Conservation (phyloP, 2,329 filamentous ascomycete species). For the Pyrenophora tritici-repentis region DNA sequence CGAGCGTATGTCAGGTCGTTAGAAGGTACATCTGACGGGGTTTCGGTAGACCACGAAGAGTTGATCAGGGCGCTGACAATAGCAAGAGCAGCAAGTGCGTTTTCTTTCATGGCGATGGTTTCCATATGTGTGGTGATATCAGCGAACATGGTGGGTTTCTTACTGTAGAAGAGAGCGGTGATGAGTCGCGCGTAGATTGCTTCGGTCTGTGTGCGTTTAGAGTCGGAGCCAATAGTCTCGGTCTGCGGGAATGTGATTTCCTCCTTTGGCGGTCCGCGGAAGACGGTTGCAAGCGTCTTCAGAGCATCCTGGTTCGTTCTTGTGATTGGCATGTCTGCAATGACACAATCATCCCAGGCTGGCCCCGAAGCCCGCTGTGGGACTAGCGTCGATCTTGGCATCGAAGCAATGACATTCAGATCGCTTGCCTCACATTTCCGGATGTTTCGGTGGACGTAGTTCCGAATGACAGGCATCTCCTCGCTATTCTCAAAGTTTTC, state of each 20-base stretch:
- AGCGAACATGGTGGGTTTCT: conserved; percentile 58
- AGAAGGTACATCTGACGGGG: conserved; percentile 51
- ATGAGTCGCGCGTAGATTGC: conserved; percentile 59
- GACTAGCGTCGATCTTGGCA: conserved; percentile 60
- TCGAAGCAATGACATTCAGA: conserved; percentile 61
- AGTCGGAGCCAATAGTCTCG: conserved; percentile 27
- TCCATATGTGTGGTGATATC: conserved; percentile 60
- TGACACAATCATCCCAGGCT: conserved; percentile 43
- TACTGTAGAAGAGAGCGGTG: conserved; percentile 59
- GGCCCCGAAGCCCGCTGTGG: conserved; percentile 49
- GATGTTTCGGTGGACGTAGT: conserved; percentile 55
- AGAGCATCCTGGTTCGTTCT: conserved; percentile 60
- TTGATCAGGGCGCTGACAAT: conserved; percentile 59
- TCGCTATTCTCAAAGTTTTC: conserved; percentile 58
- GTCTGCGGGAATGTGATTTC: conserved; percentile 45
- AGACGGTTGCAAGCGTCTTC: conserved; percentile 60
- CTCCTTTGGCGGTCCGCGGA: conserved; percentile 57
- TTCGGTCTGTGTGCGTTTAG: conserved; percentile 51
- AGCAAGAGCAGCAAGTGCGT: conserved; percentile 59
- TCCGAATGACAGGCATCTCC: conserved; percentile 53
- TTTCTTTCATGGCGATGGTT: conserved; percentile 61
- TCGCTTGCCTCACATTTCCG: conserved; percentile 61
- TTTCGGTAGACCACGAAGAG: conserved; percentile 57
- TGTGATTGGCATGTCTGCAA: conserved; percentile 58
- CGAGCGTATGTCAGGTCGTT: conserved; percentile 55